Base-by-base conservation (phyloP, 1,284 basidiomycete genomes). In the Trichosporon ovoides region DNA sequence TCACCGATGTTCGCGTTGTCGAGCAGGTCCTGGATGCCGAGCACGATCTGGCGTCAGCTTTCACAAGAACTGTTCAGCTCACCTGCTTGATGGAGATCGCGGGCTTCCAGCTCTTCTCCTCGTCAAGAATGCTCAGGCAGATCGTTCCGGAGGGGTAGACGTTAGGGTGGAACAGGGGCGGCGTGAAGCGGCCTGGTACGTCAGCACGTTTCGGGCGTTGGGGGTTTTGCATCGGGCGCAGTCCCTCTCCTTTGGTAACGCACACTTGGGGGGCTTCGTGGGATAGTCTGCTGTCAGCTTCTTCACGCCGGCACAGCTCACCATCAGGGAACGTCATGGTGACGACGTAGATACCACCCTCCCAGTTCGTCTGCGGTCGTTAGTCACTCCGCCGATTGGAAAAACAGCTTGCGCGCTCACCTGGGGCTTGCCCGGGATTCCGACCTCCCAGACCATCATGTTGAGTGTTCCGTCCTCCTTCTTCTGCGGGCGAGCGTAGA, bases 21-120 rank as follows among this genome's bases (percentile, higher is more conserved):
- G 55, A 98, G 80, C 7, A 98, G 80, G 69, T 96, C 93, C 76
- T 98, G 94, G 60, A 97, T 91, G 52, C 96, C 96, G 16, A 98
- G 82, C 22, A 98, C 80, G 66, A 99, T 94, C 92, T 98, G 66
- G 14, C 14, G 51, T 58, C 16, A 46, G 51, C 52, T 4, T 10
- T 28, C 6, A 13, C 16, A 13, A 4, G 3, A 3, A 43, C 22
- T 7, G 20, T 12, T 3, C 12, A 18, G 71, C 83, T 48, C 38
- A 90, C 93, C 83, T 98, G 94, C 77, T 98, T 99, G 79, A 99
- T 92, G 2, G 94, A 98, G 69, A 99, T 98, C 1, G 93, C 89
- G 11, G 96, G 93, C 76, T 98, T 98, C 96, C 96, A 99, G 7
- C 87, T 88, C 78, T 98, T 98, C 78, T 99, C 96, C 75, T 99